phyloP scores from a whole-genome alignment of 73 alveolate genomes.

The Paramecium octaurelia region DNA sequence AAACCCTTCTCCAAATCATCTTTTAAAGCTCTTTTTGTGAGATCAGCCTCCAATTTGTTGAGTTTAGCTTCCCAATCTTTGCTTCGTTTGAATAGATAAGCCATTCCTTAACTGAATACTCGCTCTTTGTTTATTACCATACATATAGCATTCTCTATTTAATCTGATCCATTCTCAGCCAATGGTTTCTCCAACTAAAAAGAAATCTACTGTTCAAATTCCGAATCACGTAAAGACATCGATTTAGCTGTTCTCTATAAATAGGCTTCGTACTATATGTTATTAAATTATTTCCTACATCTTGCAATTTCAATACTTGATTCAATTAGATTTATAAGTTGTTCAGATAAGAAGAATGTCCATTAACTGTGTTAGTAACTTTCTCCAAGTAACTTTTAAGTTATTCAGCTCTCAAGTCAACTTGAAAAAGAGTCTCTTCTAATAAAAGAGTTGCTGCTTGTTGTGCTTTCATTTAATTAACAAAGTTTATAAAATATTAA shows the following conservation, averaged over 20 bases:
- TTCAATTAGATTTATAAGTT: neutral
- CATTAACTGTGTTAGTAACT: constrained; percentile 25
- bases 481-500: neutral
- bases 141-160: constrained; percentile 23
- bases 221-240: constrained; percentile 44
- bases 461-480: constrained; percentile 30
- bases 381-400: constrained; percentile 24
- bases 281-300: neutral
- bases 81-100: constrained; percentile 34
- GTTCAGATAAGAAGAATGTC: neutral
- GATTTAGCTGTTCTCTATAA: constrained; percentile 27
- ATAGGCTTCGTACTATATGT: neutral
- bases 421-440: constrained; percentile 38
- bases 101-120: constrained; percentile 40
- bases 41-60: constrained; percentile 30
- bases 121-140: constrained; percentile 43
- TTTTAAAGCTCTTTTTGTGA: constrained; percentile 26
- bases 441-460: neutral
- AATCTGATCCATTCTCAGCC: constrained; percentile 55
- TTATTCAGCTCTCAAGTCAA: constrained; percentile 33
- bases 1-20: constrained; percentile 47
- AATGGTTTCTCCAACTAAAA: constrained; percentile 54
- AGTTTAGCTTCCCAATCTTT: constrained; percentile 63
- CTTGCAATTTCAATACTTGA: neutral
- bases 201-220: constrained; percentile 42